These are phyloP conservation scores for Chaetomiaceae sp. DNA, from an alignment of 2,329 filamentous ascomycete species.

Conservation along the genomic window DNA sequence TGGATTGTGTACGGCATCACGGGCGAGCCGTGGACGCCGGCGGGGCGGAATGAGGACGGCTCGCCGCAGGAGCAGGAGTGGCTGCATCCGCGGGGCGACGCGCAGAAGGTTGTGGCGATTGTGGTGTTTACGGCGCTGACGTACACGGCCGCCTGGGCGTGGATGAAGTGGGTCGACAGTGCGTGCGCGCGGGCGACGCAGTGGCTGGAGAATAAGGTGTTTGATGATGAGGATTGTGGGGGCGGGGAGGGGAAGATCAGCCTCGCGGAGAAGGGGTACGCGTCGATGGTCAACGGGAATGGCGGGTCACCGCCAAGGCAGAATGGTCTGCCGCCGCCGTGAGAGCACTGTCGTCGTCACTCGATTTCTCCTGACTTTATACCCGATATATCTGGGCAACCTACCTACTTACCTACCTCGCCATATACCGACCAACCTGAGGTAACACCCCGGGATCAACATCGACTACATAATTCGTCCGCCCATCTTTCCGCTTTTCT, in stretches of 20 bases:
- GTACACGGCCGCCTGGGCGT: slow-evolving; percentile 42
- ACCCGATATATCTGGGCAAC: too few relatives aligned
- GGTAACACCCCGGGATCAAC: background rate
- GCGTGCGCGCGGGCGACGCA: slow-evolving; percentile 43
- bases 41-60: slow-evolving; percentile 32
- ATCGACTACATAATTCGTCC: background rate
- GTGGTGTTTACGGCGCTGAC: slow-evolving; percentile 40
- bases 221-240: slow-evolving; percentile 33
- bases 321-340: slow-evolving; percentile 7
- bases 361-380: too few relatives aligned
- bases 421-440: background rate
- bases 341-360: too few relatives aligned
- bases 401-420: background rate
- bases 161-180: slow-evolving; percentile 47
- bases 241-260: slow-evolving; percentile 24
- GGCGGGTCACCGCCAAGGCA: too few relatives aligned
- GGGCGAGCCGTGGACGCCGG: slow-evolving; percentile 23
- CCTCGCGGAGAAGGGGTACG: slow-evolving; percentile 24
- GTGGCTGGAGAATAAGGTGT: slow-evolving; percentile 42
- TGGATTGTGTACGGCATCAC: slow-evolving; percentile 48
- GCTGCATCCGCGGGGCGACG: slow-evolving; percentile 34
- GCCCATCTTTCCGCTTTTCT: too few relatives aligned
- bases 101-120: slow-evolving; percentile 36
- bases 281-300: slow-evolving; percentile 13
- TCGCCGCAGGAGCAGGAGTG: slow-evolving; percentile 36